phyloP scores from a whole-genome alignment of 2,329 filamentous ascomycete genomes.

The Zymoseptoria ardabiliae region DNA sequence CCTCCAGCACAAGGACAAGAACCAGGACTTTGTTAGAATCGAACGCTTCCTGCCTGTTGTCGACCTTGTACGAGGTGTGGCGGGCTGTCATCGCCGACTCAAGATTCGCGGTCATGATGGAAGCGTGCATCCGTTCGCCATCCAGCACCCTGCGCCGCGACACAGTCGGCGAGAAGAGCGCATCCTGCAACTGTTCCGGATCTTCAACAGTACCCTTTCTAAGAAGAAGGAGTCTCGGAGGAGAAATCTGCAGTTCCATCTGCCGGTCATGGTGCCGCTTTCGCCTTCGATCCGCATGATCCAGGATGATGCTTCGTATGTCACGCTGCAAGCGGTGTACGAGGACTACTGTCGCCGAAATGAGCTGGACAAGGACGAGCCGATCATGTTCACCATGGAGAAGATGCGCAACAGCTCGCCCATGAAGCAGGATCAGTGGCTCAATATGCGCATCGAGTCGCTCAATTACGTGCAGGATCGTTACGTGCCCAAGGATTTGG shows the following conservation, averaged over 20 bases:
- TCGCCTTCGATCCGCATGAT: conserved; percentile 92
- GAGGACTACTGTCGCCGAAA: conserved; percentile 91
- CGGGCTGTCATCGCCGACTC: conserved; percentile 82
- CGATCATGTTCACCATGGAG: conserved; percentile 90
- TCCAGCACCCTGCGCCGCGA: conserved; percentile 88
- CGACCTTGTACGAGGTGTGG: conserved; percentile 82
- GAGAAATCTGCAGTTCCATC: conserved; percentile 89
- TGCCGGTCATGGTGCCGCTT: conserved; percentile 91
- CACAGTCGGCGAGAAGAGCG: conserved; percentile 92
- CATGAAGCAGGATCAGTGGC: conserved; percentile 55
- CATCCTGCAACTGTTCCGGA: conserved; percentile 91
- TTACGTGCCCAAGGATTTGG: conserved; percentile 76
- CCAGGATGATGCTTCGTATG: conserved; percentile 89
- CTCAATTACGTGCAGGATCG: conserved; percentile 90
- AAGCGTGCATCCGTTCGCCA: conserved; percentile 90
- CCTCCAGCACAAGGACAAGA: conserved; percentile 95
- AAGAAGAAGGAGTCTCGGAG: conserved; percentile 94
- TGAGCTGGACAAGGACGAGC: conserved; percentile 87
- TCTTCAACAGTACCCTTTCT: conserved; percentile 85
- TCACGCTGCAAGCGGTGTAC: conserved; percentile 88
- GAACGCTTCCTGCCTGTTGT: conserved; percentile 95
- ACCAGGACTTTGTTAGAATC: conserved; percentile 95
- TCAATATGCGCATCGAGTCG: conserved; percentile 61
- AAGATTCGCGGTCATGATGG: conserved; percentile 97
- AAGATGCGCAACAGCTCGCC: conserved; percentile 65